Base-by-base conservation (phyloP, 2,329 filamentous ascomycete species). In the Pseudogymnoascus sp. region DNA sequence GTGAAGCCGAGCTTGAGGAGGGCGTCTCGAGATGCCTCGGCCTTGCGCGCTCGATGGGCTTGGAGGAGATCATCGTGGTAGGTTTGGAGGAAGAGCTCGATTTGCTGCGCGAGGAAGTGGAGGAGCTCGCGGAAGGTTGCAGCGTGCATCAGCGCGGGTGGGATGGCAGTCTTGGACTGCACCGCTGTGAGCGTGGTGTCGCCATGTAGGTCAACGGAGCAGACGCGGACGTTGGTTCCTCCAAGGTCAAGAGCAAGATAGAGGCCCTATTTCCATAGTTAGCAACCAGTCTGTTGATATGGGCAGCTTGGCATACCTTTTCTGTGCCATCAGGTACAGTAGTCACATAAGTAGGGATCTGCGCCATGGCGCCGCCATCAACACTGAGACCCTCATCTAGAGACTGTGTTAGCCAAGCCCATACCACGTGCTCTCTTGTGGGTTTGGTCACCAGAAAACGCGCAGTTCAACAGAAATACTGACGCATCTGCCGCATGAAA, bases 211-310 rank as follows among this genome's bases (percentile, higher is more conserved):
- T 90, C 84, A 71, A 99, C 89, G 44, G 93, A 97, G 79, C 94
- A 99, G 71, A 99, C 94, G 69, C 94, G 89, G 77, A 97, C 96
- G 78, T 99, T 99, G 66, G 94, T 99, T 69, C 94, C 94, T 65
- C 94, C 94, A n/a, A 99, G 83, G 72, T 99, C 94, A 66, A 99
- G 92, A 39, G 94, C 93, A 72, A 99, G 86, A 77, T 97, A 99
- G 39, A 97, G 81, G 57, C 94, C 94, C 91, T 69, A 59, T 24
- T 24, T 15, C 47, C 37, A 63, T 68, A 59, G 65, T 60, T 39
- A 54, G 29, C 29, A 35, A 54, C 26, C 3, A 47, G 31, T 29
- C 21, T 54, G 47, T 33, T 26, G 47, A 21, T 54, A 31, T n/a
- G 29, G 9, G n/a, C 26, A 36, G 39, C 9, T 29, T 37, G 21